phyloP scores from a whole-genome alignment of 1,284 basidiomycete species.

The Leucocoprinus gongylophorus region DNA sequence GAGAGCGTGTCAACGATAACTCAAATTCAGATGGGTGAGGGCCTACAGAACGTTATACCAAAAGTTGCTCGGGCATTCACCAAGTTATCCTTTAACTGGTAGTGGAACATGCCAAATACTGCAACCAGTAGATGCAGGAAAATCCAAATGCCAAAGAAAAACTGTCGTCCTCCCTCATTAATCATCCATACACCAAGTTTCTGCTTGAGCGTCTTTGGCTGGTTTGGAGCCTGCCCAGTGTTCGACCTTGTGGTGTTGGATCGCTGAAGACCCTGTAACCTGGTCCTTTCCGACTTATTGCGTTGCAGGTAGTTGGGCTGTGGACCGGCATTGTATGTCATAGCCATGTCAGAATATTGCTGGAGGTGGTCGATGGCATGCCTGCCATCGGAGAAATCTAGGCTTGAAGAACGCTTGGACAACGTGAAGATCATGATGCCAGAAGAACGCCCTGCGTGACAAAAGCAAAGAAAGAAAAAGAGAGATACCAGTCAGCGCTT shows the following conservation, averaged over 20 bases:
- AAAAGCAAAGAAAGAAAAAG: conserved; percentile 26
- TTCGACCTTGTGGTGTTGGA: conserved; percentile 35
- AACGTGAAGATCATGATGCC: conserved; percentile 20
- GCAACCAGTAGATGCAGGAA: conserved; percentile 71
- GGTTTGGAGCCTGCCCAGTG: conserved; percentile 23
- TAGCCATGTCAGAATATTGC: conserved; percentile 45
- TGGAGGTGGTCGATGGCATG: conserved; percentile 37
- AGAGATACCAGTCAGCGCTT: conserved; percentile 14
- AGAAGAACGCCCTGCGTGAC: conserved; percentile 42
- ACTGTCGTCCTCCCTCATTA: conserved; percentile 72
- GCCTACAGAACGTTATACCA: conserved; percentile 71
- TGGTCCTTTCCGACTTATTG: conserved; percentile 71
- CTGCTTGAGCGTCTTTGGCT: conserved; percentile 35
- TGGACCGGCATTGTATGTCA: conserved; percentile 26
- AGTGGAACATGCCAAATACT: conserved; percentile 69
- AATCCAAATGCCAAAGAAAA: conserved; percentile 75
- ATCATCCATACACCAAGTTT: conserved; percentile 77
- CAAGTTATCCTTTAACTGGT: conserved; percentile 72
- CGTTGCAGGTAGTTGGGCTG: conserved; percentile 51
- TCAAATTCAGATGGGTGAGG: neutral
- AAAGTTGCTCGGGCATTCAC: conserved; percentile 57
- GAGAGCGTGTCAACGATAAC: conserved; percentile 3
- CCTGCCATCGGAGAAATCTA: conserved; percentile 65
- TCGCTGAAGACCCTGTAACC: conserved; percentile 74
- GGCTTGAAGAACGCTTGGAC: conserved; percentile 49